Evolutionary conservation across 2,329 filamentous ascomycete genomes (phyloP).

Genomic region (Neopestalotiopsis rosae): DNA sequence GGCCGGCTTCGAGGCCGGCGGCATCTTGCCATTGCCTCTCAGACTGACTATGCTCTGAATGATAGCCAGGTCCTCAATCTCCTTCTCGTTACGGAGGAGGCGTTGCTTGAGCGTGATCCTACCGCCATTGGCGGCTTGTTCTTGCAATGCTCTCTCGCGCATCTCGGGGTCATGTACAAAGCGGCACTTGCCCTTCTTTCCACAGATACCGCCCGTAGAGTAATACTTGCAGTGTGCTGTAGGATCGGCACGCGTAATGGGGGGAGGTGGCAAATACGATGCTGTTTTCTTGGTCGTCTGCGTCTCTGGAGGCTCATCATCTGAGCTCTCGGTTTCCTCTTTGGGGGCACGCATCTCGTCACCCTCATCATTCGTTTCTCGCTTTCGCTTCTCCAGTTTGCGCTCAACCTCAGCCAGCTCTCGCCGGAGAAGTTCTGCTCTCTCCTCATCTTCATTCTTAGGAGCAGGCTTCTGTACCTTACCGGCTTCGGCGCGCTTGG

Average conservation of each 20-base stretch:
- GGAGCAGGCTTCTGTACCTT: conserved; percentile 55
- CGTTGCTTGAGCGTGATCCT: conserved; percentile 71
- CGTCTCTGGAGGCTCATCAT: conserved; percentile 61
- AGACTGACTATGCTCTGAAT: conserved; percentile 71
- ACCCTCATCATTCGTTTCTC: conserved; percentile 70
- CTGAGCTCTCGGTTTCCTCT: conserved; percentile 52
- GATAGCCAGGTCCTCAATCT: conserved; percentile 70
- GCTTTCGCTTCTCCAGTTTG: conserved; percentile 68
- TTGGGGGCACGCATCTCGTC: conserved; percentile 64
- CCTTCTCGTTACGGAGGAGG: conserved; percentile 69
- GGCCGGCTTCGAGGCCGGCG: conserved; percentile 29
- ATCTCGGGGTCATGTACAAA: conserved; percentile 71
- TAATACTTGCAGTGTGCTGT: conserved; percentile 74
- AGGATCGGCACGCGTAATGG: conserved; percentile 61
- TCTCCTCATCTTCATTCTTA: conserved; percentile 58
- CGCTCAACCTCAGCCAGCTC: conserved; percentile 75
- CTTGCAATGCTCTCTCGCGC: conserved; percentile 66
- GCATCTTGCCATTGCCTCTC: conserved; percentile 56
- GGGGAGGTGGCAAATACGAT: conserved; percentile 48
- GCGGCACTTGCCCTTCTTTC: conserved; percentile 77
- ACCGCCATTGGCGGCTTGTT: conserved; percentile 69
- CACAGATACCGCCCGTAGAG: conserved; percentile 70
- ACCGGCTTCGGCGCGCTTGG: conserved; percentile 67
- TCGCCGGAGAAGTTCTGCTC: conserved; percentile 66
- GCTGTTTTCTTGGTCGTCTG: conserved; percentile 54